Evolutionary conservation across 2,329 filamentous ascomycete genomes (phyloP).

Genomic region (Cordyceps cateniannulata): DNA sequence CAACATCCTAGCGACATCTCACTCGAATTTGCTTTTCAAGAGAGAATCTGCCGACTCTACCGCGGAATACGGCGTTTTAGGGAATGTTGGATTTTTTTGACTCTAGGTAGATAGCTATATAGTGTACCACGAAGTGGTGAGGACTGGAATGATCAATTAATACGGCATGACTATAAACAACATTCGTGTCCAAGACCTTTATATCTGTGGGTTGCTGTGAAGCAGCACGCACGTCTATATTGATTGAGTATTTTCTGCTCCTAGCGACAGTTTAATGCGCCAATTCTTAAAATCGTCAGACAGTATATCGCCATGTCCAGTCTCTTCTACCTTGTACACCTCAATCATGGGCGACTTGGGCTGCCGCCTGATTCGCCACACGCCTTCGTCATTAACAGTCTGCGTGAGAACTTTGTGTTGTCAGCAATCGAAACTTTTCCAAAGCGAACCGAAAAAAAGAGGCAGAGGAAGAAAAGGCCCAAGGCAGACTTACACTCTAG

Average conservation of each 20-base stretch:
- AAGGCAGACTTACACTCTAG: conserved; percentile 59
- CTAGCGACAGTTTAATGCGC: conserved; percentile 50
- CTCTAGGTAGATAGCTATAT: conserved; percentile 17
- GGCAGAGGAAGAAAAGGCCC: neutral
- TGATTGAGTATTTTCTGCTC: neutral
- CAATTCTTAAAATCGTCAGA: conserved; percentile 73
- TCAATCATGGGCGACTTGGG: conserved; percentile 62
- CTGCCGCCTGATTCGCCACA: conserved; percentile 71
- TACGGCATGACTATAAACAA: neutral
- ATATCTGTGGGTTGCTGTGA: neutral
- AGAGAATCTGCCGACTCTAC: neutral
- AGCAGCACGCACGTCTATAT: neutral
- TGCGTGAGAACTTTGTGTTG: conserved; percentile 51
- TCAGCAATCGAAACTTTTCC: conserved; percentile 16
- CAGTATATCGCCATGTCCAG: conserved; percentile 69
- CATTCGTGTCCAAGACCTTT: neutral
- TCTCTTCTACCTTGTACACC: conserved; percentile 65
- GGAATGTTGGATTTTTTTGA: conserved; percentile 6
- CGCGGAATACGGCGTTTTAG: conserved; percentile 6
- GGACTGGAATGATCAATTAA: conserved; percentile 1
- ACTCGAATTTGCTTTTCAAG: neutral
- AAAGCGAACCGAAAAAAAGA: too few species aligned
- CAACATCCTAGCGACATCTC: neutral
- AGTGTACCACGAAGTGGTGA: conserved; percentile 15
- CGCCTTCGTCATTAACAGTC: conserved; percentile 60